A percentile compares a stretch with the other conserved stretches of the same genome.
phyloP scores from a whole-genome alignment of 148 eudicot genomes.

The Chenopodium formosanum region DNA sequence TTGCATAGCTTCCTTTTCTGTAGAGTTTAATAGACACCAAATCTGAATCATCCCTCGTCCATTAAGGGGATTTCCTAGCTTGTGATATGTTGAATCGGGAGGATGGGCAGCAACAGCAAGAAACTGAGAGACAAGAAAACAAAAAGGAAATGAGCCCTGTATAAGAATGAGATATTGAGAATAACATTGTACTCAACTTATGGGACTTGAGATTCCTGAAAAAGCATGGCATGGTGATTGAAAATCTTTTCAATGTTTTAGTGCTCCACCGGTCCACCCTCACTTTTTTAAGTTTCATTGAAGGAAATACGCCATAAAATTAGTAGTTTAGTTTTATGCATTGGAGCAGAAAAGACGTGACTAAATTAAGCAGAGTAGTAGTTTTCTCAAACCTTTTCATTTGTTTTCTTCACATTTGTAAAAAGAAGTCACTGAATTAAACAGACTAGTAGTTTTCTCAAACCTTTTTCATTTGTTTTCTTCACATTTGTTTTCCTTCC shows the following conservation, averaged over 20 bases:
- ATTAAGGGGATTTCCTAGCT: conserved; percentile 63
- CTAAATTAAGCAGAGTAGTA: not conserved
- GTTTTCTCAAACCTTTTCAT: no score
- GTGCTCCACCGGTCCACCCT: not conserved
- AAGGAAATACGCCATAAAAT: not conserved
- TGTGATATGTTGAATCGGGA: conserved; percentile 92
- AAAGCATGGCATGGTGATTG: not conserved
- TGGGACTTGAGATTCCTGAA: not conserved
- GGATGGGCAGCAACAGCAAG: conserved; percentile 97
- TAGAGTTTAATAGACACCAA: conserved; percentile 59
- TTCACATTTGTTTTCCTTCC: no score
- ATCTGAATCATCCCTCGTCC: conserved; percentile 94
- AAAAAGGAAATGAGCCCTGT: conserved; percentile 12
- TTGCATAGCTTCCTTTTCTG: conserved; percentile 33
- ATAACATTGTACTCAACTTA: no score
- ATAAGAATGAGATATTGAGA: not conserved
- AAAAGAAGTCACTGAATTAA: no score
- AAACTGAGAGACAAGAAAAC: conserved; percentile 46
- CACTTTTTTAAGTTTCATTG: not conserved
- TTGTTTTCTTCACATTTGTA: no score
- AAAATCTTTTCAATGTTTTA: not conserved
- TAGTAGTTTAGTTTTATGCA: not conserved
- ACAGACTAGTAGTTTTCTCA: no score
- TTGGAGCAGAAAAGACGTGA: not conserved
- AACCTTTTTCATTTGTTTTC: no score